Base-by-base conservation (phyloP, 1,284 basidiomycete species). In the Ustilago bromivora region DNA sequence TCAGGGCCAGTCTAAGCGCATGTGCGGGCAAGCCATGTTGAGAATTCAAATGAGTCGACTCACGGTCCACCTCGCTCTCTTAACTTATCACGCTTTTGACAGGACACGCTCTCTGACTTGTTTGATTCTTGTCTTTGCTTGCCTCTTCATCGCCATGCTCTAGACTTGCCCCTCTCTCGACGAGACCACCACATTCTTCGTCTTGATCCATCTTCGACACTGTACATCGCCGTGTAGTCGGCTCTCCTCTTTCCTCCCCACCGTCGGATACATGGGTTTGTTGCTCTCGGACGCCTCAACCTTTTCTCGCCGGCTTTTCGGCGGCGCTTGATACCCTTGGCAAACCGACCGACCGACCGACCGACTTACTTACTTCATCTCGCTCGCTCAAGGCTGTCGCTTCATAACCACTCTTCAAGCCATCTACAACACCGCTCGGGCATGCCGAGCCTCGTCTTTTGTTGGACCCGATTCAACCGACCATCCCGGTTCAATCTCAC, bases 321-420 rank as follows among this genome's bases (percentile, higher is more conserved):
- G 54, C 56, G 61, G 54, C 55, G 61, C 61, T 32, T 28, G 49
- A 51, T 4, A 31, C 28, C 23, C 38, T 46, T 19, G 10, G 53
- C n/a, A 57, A 36, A 53, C 46, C 36, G n/a, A 36, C 17, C 49
- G 19, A 58, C 2, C 23, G 23, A 23, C 23, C 23, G 23, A 28
- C 23, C 23, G 23, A 28, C 23, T 28, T 28, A 28, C 23, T 28
- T 28, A 28, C 55, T 61, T 61, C 59, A 67, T 61, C 38, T 57
- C 54, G n/a, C 40, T n/a, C 34, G 15, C 15, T 23, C 54, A 57
- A 57, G 66, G 55, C 57, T 57, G 66, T 61, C 46, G 66, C 34
- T 38, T 36, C 58, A 56, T 53, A 51, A 23, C 46, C 47, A 4
- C 56, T 17, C 41, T 41, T n/a, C 52, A 49, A 57, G 28, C 56